Conservation (phyloP, 2,329 filamentous ascomycete genomes). For the Botryotinia narcissicola region DNA sequence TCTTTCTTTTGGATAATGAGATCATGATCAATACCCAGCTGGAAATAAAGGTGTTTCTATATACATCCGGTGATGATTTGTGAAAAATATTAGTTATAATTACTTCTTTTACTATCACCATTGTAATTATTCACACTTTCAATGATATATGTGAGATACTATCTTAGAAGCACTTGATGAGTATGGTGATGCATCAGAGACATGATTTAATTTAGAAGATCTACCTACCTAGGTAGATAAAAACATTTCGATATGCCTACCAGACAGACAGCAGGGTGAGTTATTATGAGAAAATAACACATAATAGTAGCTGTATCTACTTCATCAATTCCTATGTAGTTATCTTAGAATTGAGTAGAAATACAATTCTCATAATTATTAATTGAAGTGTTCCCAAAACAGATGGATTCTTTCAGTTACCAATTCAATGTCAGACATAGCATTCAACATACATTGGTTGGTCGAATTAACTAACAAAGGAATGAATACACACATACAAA, state of each 20-base stretch:
- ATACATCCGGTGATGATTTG: neutral
- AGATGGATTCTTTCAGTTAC: neutral
- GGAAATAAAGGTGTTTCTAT: neutral
- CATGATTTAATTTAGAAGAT: neutral
- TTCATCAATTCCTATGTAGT: neutral
- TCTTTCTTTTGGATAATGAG: neutral
- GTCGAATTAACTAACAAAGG: neutral
- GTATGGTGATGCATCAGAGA: neutral
- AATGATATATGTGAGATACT: neutral
- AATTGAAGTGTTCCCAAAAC: neutral
- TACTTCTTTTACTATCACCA: neutral
- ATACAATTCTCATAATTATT: neutral
- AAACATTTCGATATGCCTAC: neutral
- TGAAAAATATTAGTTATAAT: neutral
- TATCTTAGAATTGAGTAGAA: neutral
- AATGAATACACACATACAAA: neutral
- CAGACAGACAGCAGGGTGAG: neutral
- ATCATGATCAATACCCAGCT: neutral
- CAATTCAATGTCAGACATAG: neutral
- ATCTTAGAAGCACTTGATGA: neutral
- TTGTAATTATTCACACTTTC: neutral
- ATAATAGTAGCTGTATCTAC: neutral
- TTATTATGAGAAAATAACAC: neutral
- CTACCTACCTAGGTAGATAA: neutral
- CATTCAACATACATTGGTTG: neutral